Conservation (phyloP, 2,329 filamentous ascomycete genomes). For the Knufia fluminis region DNA sequence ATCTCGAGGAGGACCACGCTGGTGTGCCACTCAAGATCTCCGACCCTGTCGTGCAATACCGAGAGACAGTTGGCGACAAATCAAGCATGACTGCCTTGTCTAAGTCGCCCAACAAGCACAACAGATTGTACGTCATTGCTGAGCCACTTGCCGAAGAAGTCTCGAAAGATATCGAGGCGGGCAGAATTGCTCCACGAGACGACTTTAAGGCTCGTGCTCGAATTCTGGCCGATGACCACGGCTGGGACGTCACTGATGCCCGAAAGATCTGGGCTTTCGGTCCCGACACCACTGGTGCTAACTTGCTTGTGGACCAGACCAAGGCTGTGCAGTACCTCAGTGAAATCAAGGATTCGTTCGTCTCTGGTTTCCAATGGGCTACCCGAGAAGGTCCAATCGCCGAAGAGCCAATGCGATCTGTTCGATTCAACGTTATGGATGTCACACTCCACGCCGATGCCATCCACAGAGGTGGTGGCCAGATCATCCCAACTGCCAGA, state of each 20-base stretch:
- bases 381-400: constrained; percentile 93
- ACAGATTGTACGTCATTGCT: constrained; percentile 96
- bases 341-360: constrained; percentile 99
- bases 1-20: constrained; percentile 98
- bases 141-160: constrained; percentile 89
- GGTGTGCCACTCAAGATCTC: constrained; percentile 96
- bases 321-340: constrained; percentile 99
- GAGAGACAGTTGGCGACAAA: constrained; percentile 78
- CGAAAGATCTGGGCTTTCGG: constrained; percentile 99
- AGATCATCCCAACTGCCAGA: constrained; percentile 95
- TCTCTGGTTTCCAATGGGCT: constrained; percentile 99
- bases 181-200: constrained; percentile 90
- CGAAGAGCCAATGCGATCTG: constrained; percentile 94
- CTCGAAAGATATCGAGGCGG: constrained; percentile 75
- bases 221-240: constrained; percentile 89
- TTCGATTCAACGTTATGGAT: constrained; percentile 99
- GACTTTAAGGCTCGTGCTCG: constrained; percentile 98
- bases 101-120: constrained; percentile 99
- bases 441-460: constrained; percentile 99
- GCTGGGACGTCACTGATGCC: constrained; percentile 99
- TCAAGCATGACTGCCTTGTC: constrained; percentile 95
- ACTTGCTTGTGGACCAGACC: constrained; percentile 98
- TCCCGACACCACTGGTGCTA: constrained; percentile 93
- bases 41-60: constrained; percentile 96
- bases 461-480: constrained; percentile 98